Percentiles rank a stretch among this genome's conserved stretches.
phyloP scores from a whole-genome alignment of 2,329 filamentous ascomycete species.

The Curvularia eragrostidis region DNA sequence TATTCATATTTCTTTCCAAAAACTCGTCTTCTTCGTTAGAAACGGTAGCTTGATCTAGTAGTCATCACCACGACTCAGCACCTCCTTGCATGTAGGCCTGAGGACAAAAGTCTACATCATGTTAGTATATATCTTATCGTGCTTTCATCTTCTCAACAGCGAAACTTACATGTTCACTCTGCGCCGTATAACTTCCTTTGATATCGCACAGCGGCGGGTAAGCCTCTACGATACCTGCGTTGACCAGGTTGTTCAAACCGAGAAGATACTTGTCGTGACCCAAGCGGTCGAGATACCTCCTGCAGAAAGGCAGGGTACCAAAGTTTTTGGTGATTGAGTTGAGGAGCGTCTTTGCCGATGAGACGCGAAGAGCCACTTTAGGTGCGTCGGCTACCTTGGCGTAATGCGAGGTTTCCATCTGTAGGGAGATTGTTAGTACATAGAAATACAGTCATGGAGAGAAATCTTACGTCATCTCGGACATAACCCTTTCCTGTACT shows the following conservation, averaged over 20 bases:
- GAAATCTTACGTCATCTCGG: constrained; percentile 71
- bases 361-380: constrained; percentile 76
- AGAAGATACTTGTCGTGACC: constrained; percentile 94
- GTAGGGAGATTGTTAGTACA: neutral
- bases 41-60: constrained; percentile 60
- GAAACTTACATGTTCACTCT: constrained; percentile 82
- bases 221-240: constrained; percentile 82
- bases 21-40: neutral
- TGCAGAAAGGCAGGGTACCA: constrained; percentile 87
- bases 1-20: neutral
- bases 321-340: constrained; percentile 97
- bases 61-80: constrained; percentile 85
- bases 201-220: constrained; percentile 90
- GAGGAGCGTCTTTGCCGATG: constrained; percentile 83
- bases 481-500: constrained; percentile 91
- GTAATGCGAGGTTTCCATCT: constrained; percentile 87
- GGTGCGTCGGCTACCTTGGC: constrained; percentile 75
- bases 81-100: constrained; percentile 72
- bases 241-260: constrained; percentile 85
- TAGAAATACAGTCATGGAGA: neutral
- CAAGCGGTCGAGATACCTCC: constrained; percentile 89
- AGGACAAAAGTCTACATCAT: constrained; percentile 45
- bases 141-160: neutral
- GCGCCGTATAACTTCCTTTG: constrained; percentile 93
- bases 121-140: constrained; percentile 17